Evolutionary conservation across 73 alveolate species (phyloP).

Genomic region (Durusdinium trenchii): DNA sequence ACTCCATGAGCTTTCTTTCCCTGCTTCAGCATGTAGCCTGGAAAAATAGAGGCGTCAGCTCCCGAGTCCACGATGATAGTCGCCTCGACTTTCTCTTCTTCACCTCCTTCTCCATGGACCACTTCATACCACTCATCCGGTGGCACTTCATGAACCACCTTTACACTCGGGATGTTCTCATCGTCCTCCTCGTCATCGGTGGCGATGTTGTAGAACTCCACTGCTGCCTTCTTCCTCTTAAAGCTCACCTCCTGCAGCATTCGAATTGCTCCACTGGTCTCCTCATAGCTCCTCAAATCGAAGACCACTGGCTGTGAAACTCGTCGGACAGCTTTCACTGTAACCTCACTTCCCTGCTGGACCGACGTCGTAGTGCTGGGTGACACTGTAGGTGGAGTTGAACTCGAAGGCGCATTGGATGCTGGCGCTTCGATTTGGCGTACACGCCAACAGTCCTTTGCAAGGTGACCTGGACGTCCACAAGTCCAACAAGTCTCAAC

Average conservation of each 20-base stretch:
- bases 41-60: neutral
- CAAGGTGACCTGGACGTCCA: neutral
- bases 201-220: neutral
- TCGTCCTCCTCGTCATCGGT: neutral
- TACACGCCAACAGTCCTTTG: neutral
- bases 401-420: neutral
- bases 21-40: neutral
- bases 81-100: neutral
- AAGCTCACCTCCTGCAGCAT: no score
- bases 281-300: conserved; percentile 10
- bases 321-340: neutral
- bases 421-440: neutral
- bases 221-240: conserved; percentile 4
- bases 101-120: neutral
- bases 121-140: no score
- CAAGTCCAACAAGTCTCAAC: neutral
- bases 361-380: neutral
- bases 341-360: neutral
- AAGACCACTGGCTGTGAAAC: neutral
- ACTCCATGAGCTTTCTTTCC: neutral
- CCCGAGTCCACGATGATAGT: neutral
- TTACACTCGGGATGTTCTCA: neutral
- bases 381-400: neutral
- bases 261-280: no score
- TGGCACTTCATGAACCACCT: no score